Conservation (phyloP, 1,284 basidiomycete genomes). For the Ceratobasidium sp. region DNA sequence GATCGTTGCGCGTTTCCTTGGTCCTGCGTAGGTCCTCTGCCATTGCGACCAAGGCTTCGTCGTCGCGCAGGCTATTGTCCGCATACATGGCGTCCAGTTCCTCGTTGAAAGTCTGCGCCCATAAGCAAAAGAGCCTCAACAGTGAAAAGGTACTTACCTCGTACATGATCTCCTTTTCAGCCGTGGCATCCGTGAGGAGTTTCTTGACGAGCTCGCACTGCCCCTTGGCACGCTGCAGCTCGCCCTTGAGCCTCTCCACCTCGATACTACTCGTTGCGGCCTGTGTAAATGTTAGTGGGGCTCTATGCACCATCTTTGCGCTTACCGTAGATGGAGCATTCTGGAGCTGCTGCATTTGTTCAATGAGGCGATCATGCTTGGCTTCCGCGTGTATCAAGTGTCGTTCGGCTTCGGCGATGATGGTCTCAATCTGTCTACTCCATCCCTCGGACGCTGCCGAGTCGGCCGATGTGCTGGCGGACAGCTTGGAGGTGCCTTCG, state of each 20-base stretch:
- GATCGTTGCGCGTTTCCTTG: conserved; percentile 74
- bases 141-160: conserved; percentile 63
- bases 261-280: conserved; percentile 50
- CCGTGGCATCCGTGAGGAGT: conserved; percentile 74
- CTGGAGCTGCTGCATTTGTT: conserved; percentile 21
- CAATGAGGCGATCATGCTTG: conserved; percentile 58
- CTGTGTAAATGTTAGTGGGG: not conserved
- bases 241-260: conserved; percentile 64
- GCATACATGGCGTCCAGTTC: conserved; percentile 89
- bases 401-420: conserved; percentile 65
- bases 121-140: conserved; percentile 11
- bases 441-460: conserved; percentile 16
- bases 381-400: conserved; percentile 59
- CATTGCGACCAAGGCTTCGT: conserved; percentile 79
- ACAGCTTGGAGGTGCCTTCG: not conserved
- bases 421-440: conserved; percentile 54
- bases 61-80: conserved; percentile 75
- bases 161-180: conserved; percentile 89
- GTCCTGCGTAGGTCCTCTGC: conserved; percentile 71
- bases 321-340: conserved; percentile 18
- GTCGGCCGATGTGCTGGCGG: conserved; percentile 10
- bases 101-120: conserved; percentile 83
- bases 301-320: too few species aligned
- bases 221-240: conserved; percentile 70
- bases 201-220: conserved; percentile 79